These are phyloP conservation scores for Neopestalotiopsis sp. DNA, from an alignment of 2,329 filamentous ascomycete species.

Conservation along the genomic window DNA sequence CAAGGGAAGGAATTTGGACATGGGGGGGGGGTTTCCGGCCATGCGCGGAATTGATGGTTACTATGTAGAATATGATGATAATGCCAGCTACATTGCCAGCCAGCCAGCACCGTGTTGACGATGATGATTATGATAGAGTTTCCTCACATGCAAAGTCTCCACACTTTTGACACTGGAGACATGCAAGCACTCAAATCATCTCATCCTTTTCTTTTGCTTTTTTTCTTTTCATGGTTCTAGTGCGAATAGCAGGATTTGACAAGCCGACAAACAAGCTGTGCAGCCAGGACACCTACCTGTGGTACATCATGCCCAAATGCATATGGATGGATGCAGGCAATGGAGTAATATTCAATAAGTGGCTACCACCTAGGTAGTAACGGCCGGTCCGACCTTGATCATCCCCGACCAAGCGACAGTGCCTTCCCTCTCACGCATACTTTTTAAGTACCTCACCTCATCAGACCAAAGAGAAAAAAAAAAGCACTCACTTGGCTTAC, in stretches of 20 bases:
- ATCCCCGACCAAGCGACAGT: too few species aligned
- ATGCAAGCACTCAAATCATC: background rate
- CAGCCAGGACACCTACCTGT: too few species aligned
- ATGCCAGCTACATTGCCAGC: background rate
- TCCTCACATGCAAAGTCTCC: background rate
- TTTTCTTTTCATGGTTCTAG: background rate
- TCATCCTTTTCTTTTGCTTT: background rate
- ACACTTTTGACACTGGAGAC: background rate
- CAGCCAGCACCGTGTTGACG: background rate
- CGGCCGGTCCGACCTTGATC: background rate
- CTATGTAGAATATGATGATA: background rate
- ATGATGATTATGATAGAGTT: conserved; percentile 3
- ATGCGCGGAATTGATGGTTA: background rate
- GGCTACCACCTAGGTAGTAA: background rate
- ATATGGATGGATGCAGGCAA: background rate
- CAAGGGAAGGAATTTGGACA: background rate
- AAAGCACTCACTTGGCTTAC: background rate
- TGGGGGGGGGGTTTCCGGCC: background rate
- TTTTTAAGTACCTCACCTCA: too few species aligned
- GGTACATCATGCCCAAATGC: too few species aligned
- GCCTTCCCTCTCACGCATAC: too few species aligned
- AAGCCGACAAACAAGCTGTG: too few species aligned
- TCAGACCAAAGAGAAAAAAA: background rate
- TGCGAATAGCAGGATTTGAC: background rate
- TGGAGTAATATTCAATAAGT: background rate